Evolutionary conservation across 768 basidiomycete genomes (phyloP).

Genomic region (Tremella fuciformis): DNA sequence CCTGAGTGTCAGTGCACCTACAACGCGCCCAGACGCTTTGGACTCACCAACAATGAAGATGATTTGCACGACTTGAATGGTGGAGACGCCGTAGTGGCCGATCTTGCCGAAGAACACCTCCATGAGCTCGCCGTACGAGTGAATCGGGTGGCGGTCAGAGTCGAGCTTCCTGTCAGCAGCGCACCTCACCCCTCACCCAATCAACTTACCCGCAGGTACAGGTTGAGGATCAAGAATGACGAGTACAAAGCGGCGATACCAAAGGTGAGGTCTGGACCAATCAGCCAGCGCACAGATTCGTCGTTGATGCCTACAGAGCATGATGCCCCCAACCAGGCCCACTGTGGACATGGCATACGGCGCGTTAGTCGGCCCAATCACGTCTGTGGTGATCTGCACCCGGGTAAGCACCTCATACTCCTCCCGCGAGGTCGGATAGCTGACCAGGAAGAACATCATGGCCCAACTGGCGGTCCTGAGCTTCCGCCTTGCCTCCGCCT

Average conservation of each 20-base stretch:
- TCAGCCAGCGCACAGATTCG: background rate
- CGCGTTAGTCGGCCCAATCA: constrained; percentile 8
- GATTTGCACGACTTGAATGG: constrained; percentile 8
- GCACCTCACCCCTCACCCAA: background rate
- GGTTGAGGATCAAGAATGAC: constrained; percentile 8
- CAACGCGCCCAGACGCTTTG: background rate
- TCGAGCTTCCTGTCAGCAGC: constrained; percentile 3
- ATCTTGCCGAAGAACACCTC: constrained; percentile 12
- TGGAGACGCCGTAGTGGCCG: constrained; percentile 7
- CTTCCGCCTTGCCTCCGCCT: constrained; percentile 1
- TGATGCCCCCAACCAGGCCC: constrained; percentile 2
- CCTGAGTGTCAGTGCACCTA: background rate
- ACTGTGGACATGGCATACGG: constrained; percentile 10
- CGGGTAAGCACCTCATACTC: too few species aligned
- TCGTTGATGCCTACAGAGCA: constrained; percentile 5
- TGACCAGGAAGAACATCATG: constrained; percentile 11
- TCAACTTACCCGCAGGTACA: constrained; percentile 8
- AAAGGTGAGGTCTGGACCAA: constrained; percentile 5
- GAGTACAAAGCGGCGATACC: constrained; percentile 7
- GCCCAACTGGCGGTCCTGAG: constrained; percentile 9
- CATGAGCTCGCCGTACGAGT: constrained; percentile 9
- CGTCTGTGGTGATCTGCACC: constrained; percentile 9
- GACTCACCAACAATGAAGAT: constrained; percentile 7
- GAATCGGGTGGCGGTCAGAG: constrained; percentile 5
- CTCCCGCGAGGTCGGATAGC: background rate